Evolutionary conservation across 1,139 yeast genomes (phyloP).

Genomic region (Pichia sp.): DNA sequence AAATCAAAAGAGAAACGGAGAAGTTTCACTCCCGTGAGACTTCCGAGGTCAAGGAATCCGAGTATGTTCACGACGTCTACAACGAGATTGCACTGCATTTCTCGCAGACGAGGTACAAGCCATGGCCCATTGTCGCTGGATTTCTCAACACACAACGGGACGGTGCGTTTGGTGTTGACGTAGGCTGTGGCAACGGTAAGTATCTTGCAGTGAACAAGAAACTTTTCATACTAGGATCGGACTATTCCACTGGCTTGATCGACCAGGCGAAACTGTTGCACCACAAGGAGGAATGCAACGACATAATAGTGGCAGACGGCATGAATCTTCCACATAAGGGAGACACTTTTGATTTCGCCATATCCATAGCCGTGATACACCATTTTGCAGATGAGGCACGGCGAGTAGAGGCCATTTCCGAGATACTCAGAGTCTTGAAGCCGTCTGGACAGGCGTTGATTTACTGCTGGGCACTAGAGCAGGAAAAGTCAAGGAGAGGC

Average conservation of each 20-base stretch:
- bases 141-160: conserved; percentile 45
- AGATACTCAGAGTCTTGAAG: conserved; percentile 57
- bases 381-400: conserved; percentile 86
- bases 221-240: conserved; percentile 73
- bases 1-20: conserved; percentile 25
- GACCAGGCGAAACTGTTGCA: conserved; percentile 59
- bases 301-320: conserved; percentile 73
- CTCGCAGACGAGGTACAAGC: conserved; percentile 89
- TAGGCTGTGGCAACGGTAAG: conserved; percentile 97
- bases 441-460: conserved; percentile 66
- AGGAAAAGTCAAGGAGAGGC: conserved; percentile 78
- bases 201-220: conserved; percentile 69
- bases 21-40: conserved; percentile 25
- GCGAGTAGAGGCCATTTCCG: conserved; percentile 66
- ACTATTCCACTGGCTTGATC: conserved; percentile 73
- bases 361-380: conserved; percentile 92
- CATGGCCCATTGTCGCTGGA: conserved; percentile 92
- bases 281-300: conserved; percentile 35
- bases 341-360: conserved; percentile 74
- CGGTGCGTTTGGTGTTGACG: conserved; percentile 53
- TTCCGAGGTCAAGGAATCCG: conserved; percentile 62
- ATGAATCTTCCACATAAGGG: conserved; percentile 62
- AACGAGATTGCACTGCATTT: conserved; percentile 90
- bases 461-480: conserved; percentile 97
- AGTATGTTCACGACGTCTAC: conserved; percentile 83